A percentile compares a stretch with the other conserved stretches of the same genome.
Evolutionary conservation across 768 basidiomycete species (phyloP).

Genomic region (Leucocoprinus sp.): DNA sequence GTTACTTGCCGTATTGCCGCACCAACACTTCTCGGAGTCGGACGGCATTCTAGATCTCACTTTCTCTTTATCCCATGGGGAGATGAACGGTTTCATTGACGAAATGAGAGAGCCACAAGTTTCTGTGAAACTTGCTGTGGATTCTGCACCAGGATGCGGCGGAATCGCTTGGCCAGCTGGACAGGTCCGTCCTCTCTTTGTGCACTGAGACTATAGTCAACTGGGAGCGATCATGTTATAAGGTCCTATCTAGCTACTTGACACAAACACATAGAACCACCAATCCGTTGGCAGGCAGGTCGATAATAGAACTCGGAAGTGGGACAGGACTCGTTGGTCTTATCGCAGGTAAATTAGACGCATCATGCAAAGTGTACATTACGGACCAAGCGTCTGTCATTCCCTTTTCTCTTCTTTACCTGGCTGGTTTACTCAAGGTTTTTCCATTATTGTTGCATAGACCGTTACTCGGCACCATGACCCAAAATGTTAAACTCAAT

Average conservation of each 20-base stretch:
- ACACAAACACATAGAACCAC: constrained; percentile 36
- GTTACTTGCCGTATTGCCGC: constrained; percentile 36
- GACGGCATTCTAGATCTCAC: constrained; percentile 41
- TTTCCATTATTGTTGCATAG: constrained; percentile 32
- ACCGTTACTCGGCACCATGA: constrained; percentile 73
- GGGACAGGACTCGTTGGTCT: constrained; percentile 94
- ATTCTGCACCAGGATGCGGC: constrained; percentile 84
- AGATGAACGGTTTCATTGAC: neutral
- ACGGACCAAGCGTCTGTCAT: constrained; percentile 85
- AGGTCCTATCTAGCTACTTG: constrained; percentile 80
- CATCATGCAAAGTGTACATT: constrained; percentile 51
- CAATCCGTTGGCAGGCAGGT: constrained; percentile 42
- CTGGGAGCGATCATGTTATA: constrained; percentile 9
- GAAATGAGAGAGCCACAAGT: constrained; percentile 12
- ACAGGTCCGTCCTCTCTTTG: constrained; percentile 42
- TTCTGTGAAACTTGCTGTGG: constrained; percentile 50
- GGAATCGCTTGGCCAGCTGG: constrained; percentile 92
- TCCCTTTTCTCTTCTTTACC: constrained; percentile 10
- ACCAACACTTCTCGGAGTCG: constrained; percentile 40
- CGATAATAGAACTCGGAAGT: constrained; percentile 77
- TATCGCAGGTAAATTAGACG: constrained; percentile 62
- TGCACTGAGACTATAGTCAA: constrained; percentile 1
- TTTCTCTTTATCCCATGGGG: constrained; percentile 21
- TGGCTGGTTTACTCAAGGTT: constrained; percentile 10
- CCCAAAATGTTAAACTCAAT: constrained; percentile 63